Percentiles rank a stretch among this genome's conserved stretches.
Conservation (phyloP, 148 eudicot genomes). For the Nepenthes mirabilis region DNA sequence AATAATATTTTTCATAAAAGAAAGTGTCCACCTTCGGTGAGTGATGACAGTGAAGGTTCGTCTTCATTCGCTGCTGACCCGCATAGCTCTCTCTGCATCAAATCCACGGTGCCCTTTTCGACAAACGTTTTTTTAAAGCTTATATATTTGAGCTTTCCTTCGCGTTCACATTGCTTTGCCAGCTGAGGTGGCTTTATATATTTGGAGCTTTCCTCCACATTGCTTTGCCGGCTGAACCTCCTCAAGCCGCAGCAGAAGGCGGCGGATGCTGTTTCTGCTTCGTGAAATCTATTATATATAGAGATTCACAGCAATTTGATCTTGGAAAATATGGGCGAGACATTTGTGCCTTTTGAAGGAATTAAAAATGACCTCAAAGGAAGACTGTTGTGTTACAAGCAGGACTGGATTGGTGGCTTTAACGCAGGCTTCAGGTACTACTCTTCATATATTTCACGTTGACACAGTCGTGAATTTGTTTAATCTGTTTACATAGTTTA, state of each 20-base stretch:
- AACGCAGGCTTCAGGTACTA: constrained; percentile 75
- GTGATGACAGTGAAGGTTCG: not conserved
- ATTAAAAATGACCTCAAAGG: constrained; percentile 75
- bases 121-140: constrained; percentile 5
- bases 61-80: constrained; percentile 22
- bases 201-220: constrained; percentile 30
- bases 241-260: constrained; percentile 7
- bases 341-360: constrained; percentile 79
- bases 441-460: not conserved
- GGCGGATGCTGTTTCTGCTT: not conserved
- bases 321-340: constrained; percentile 52
- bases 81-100: constrained; percentile 18
- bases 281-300: constrained; percentile 3
- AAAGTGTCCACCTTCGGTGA: too few species aligned
- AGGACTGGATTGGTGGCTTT: constrained; percentile 82
- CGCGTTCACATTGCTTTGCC: not conserved
- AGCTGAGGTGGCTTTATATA: constrained; percentile 15
- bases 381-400: constrained; percentile 64
- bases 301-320: constrained; percentile 5
- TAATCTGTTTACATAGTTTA: not conserved
- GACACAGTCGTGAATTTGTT: not conserved
- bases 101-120: constrained; percentile 5
- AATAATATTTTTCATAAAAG: too few species aligned
- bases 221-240: constrained; percentile 6
- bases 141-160: too few species aligned